Evolutionary conservation across 441 rosid species (phyloP).

Genomic region (Jatropha podagrica): DNA sequence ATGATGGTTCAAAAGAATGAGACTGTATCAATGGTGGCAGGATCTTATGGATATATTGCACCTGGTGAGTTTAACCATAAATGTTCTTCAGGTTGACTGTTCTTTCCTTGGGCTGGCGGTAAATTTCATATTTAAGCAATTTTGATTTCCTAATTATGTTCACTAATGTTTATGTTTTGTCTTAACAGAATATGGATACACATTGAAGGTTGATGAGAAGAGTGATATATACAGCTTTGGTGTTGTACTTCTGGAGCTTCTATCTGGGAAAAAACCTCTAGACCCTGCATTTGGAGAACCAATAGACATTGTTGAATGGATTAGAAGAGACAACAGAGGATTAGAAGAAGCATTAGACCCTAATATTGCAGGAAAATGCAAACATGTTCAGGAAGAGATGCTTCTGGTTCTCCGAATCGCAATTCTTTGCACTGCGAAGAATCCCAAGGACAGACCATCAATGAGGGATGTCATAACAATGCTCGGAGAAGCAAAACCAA

Average conservation of each 20-base stretch:
- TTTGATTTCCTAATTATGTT: not conserved
- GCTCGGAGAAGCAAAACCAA: slow-evolving; percentile 92
- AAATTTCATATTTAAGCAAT: not conserved
- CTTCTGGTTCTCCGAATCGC: slow-evolving; percentile 75
- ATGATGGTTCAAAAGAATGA: slow-evolving; percentile 81
- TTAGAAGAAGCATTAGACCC: slow-evolving; percentile 62
- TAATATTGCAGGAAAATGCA: slow-evolving; percentile 76
- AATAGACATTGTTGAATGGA: slow-evolving; percentile 73
- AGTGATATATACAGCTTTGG: slow-evolving; percentile 90
- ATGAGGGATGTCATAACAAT: slow-evolving; percentile 78
- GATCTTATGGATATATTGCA: slow-evolving; percentile 96
- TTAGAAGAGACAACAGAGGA: slow-evolving; percentile 45
- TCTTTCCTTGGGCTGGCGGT: not conserved
- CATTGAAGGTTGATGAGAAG: slow-evolving; percentile 88
- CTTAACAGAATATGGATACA: slow-evolving; percentile 79
- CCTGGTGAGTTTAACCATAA: slow-evolving; percentile 59
- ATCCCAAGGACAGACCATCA: slow-evolving; percentile 86
- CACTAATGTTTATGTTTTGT: not conserved
- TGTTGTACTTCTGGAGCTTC: slow-evolving; percentile 75
- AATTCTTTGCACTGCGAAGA: slow-evolving; percentile 75
- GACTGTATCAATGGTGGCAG: slow-evolving; percentile 94
- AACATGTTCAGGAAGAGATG: slow-evolving; percentile 85
- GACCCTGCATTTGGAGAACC: slow-evolving; percentile 82
- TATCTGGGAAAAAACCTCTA: slow-evolving; percentile 83
- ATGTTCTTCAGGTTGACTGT: not conserved